Conservation (phyloP, 345 rosid genomes). For the Sapria himalayana region DNA sequence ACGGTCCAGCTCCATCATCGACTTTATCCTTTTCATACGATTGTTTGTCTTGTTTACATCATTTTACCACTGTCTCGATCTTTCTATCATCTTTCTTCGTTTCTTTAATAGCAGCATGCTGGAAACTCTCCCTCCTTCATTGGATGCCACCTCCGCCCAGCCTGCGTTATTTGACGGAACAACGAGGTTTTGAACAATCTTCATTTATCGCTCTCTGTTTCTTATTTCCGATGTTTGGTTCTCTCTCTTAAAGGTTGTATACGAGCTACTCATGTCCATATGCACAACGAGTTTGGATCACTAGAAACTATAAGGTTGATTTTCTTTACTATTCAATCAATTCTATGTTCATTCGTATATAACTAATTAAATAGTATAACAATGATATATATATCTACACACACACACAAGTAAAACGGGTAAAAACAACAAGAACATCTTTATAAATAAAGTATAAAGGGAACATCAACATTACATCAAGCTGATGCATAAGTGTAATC, state of each 20-base stretch:
- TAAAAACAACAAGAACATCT: no score
- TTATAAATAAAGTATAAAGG: no score
- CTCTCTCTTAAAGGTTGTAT: constrained; percentile 31
- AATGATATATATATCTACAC: no score
- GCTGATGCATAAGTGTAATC: no score
- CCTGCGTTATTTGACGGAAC: constrained; percentile 67
- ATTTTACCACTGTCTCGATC: no score
- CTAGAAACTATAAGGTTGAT: constrained; percentile 68
- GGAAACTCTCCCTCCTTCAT: constrained; percentile 26
- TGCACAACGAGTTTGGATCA: constrained; percentile 91
- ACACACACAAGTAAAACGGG: no score
- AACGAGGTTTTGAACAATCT: constrained; percentile 20
- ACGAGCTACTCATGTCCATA: constrained; percentile 39
- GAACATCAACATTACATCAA: no score
- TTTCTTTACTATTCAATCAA: background rate
- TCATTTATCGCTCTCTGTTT: background rate
- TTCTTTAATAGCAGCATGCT: constrained; percentile 8
- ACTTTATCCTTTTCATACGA: no score
- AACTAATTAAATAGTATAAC: no score
- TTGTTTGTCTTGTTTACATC: no score
- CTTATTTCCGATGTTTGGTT: background rate
- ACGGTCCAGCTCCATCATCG: no score
- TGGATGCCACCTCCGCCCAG: constrained; percentile 36
- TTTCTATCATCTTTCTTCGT: no score
- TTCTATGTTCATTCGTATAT: background rate